phyloP scores from a whole-genome alignment of 768 basidiomycete species.

The Amanita exitialis region DNA sequence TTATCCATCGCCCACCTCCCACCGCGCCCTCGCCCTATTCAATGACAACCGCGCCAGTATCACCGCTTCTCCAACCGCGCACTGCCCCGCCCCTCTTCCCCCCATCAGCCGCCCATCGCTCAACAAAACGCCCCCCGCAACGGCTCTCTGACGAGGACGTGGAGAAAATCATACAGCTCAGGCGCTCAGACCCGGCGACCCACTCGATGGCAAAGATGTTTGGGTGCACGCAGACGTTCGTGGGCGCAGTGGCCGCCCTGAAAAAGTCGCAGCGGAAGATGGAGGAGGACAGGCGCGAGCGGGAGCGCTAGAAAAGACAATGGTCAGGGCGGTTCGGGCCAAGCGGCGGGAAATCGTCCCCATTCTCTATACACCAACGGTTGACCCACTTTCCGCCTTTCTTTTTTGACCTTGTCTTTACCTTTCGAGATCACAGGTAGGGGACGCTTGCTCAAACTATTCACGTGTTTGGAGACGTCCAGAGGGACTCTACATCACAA shows the following conservation, averaged over 20 bases:
- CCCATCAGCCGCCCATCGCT: constrained; percentile 35
- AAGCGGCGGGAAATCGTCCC: constrained; percentile 62
- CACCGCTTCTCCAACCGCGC: constrained; percentile 51
- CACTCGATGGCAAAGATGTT: constrained; percentile 78
- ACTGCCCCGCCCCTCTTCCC: constrained; percentile 27
- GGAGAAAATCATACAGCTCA: constrained; percentile 45
- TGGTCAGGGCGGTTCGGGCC: constrained; percentile 50
- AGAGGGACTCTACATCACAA: constrained; percentile 52
- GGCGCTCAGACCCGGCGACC: constrained; percentile 41
- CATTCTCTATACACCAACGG: constrained; percentile 70
- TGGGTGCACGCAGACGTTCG: constrained; percentile 58
- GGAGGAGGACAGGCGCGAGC: constrained; percentile 38
- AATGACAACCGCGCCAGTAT: constrained; percentile 56
- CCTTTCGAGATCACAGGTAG: constrained; percentile 28
- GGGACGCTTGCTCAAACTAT: constrained; percentile 64
- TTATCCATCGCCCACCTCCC: constrained; percentile 81
- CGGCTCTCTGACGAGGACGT: constrained; percentile 45
- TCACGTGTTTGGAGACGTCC: constrained; percentile 60
- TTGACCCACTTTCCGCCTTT: constrained; percentile 15
- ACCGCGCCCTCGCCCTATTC: constrained; percentile 67
- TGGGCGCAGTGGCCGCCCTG: constrained; percentile 54
- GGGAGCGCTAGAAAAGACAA: constrained; percentile 37
- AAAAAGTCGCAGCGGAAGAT: constrained; percentile 37
- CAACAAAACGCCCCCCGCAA: constrained; percentile 19
- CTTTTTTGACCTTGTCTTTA: constrained; percentile 7